Evolutionary conservation across 306 rosid species (phyloP), one percentile per base, ranked within the genome.

Genomic region (Macrotyloma uniflorum): DNA sequence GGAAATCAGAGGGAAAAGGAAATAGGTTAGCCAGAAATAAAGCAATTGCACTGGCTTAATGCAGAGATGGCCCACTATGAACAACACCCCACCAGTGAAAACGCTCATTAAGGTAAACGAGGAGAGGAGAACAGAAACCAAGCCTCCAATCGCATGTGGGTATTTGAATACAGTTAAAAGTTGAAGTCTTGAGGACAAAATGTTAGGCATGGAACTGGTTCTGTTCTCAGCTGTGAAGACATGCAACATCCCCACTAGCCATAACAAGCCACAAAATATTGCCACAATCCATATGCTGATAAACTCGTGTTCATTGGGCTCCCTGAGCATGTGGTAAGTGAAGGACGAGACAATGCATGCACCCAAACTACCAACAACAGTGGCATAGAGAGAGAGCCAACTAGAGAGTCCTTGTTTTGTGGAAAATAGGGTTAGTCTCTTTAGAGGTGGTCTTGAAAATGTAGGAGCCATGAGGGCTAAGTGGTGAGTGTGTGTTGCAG

Each of bases 271-370:
- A 68, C 91, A 85, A 67, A 89, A 94, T 67, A 94, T 91, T 18
- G 98, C 84, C 2, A 94, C 97, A 0, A 94, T 67, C 97, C 97
- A 94, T 0, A 91, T 82, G 80, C 90, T 91, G 7, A 81, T 50
- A 0, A 83, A 65, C 13, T 84, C 86, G 0, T 67, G 74, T 2
- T 80, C 88, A 14, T 8, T 47, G 1, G 84, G 51, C 5, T 85
- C 94, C 22, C 83, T 65, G 2, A 94, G 89, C 98, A 91, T 91
- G 61, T 88, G 84, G 84, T 86, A 90, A 2, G 92, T 74, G 80
- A 94, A 88, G 5, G 97, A 78, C 0, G 93, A 73, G 23, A 92
- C 67, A 8, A 85, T 59, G 12, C 90, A 90, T 0, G 93, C 66
- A 35, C 97, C 96, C 0, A 86, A 33, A 28, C 83, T 83, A 0